Evolutionary conservation across 176 grass and related monocot species (phyloP).

Genomic region (Cenchrus fungigraminus): DNA sequence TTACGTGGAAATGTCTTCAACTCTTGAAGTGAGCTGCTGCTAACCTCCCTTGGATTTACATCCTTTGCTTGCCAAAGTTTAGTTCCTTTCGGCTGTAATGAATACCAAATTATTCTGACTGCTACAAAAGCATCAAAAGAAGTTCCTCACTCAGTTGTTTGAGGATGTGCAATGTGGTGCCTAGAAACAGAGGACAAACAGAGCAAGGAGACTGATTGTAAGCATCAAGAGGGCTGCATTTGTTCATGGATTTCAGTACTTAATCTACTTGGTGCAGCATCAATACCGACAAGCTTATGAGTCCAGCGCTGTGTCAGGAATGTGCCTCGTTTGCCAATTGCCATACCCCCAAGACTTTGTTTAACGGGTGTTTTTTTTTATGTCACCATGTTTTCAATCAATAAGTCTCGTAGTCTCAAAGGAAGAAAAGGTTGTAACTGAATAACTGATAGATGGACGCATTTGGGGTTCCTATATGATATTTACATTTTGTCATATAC

Average conservation of each 20-base stretch:
- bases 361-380: background rate
- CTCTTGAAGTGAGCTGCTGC: slow-evolving; percentile 49
- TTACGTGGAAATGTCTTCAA: slow-evolving; percentile 68
- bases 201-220: background rate
- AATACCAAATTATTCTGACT: background rate
- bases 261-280: background rate
- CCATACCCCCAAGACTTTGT: background rate
- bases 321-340: background rate
- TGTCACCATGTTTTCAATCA: background rate
- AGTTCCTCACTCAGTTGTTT: slow-evolving; percentile 11
- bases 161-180: slow-evolving; percentile 2
- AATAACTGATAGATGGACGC: background rate
- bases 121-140: background rate
- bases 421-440: background rate
- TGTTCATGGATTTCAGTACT: background rate
- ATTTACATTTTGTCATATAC: background rate
- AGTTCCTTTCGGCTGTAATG: slow-evolving; percentile 15
- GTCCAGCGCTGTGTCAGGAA: background rate
- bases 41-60: background rate
- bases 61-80: slow-evolving; percentile 17
- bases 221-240: background rate
- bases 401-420: background rate
- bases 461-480: background rate
- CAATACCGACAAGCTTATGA: background rate
- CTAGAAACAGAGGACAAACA: background rate